These are phyloP conservation scores for Helicocarpus griseus DNA, from an alignment of 2,329 filamentous ascomycete genomes.

Conservation along the genomic window DNA sequence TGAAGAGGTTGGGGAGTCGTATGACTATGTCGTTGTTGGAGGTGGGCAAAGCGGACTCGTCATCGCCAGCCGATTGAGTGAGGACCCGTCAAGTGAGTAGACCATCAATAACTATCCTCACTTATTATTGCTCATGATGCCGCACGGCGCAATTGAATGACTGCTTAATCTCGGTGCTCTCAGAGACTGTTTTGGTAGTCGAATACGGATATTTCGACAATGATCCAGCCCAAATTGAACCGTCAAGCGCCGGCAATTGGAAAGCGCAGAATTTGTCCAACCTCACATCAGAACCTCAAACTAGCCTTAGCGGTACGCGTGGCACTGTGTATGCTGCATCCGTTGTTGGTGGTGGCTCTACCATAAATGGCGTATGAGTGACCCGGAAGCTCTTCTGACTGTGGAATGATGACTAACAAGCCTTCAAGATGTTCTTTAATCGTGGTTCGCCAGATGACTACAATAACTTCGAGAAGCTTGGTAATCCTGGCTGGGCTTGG, in stretches of 20 bases:
- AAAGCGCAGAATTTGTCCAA: constrained; percentile 23
- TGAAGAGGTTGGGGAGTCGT: constrained; percentile 13
- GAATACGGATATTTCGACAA: constrained; percentile 13
- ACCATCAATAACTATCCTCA: not conserved
- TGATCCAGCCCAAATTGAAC: constrained; percentile 4
- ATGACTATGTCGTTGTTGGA: constrained; percentile 43
- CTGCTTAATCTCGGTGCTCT: too few species aligned
- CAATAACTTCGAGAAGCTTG: constrained; percentile 26
- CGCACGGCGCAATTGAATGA: too few species aligned
- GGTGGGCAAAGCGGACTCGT: constrained; percentile 44
- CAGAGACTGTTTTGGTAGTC: constrained; percentile 12
- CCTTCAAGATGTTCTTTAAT: constrained; percentile 12
- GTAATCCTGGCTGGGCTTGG: constrained; percentile 15
- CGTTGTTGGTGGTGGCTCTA: constrained; percentile 32
- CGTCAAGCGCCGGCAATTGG: constrained; percentile 32
- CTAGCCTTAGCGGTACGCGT: constrained; percentile 17
- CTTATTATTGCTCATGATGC: too few species aligned
- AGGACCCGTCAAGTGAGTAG: constrained; percentile 16
- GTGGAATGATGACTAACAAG: too few species aligned
- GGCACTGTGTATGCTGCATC: constrained; percentile 22
- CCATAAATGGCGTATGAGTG: constrained; percentile 31
- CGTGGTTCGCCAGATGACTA: constrained; percentile 25
- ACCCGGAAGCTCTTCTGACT: too few species aligned
- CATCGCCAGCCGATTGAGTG: constrained; percentile 36
- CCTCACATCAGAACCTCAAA: constrained; percentile 21